phyloP scores from a whole-genome alignment of 148 eudicot genomes.

The Camellia sinensis region DNA sequence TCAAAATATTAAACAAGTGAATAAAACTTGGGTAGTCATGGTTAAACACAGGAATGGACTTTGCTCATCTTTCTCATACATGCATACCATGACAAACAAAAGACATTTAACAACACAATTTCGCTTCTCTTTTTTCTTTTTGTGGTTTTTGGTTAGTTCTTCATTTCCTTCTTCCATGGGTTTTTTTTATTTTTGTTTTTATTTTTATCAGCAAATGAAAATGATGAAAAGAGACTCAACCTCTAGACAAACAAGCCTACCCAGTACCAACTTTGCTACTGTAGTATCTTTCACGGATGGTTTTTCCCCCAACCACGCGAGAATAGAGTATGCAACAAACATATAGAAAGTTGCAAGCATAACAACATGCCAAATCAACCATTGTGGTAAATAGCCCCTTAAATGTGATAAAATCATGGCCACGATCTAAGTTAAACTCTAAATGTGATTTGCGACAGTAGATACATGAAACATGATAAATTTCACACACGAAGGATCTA shows the following conservation, averaged over 20 bases:
- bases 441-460: slow-evolving; percentile 19
- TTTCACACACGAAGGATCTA: slow-evolving; percentile 39
- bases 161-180: background rate
- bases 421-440: background rate
- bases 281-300: no score
- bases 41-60: no score
- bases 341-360: background rate
- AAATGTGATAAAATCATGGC: background rate
- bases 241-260: no score
- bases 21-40: no score
- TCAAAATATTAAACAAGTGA: no score
- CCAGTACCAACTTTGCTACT: no score
- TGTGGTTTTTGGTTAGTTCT: background rate
- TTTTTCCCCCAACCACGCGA: background rate
- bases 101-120: background rate
- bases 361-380: slow-evolving; percentile 4
- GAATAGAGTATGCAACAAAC: background rate
- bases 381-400: background rate
- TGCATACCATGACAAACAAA: background rate
- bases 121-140: background rate
- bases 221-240: no score
- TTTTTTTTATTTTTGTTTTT: background rate
- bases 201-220: background rate
- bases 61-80: background rate
- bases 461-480: slow-evolving; percentile 37